Conservation (phyloP, 2,329 filamentous ascomycete genomes). For the Teratosphaeriaceae sp. region DNA sequence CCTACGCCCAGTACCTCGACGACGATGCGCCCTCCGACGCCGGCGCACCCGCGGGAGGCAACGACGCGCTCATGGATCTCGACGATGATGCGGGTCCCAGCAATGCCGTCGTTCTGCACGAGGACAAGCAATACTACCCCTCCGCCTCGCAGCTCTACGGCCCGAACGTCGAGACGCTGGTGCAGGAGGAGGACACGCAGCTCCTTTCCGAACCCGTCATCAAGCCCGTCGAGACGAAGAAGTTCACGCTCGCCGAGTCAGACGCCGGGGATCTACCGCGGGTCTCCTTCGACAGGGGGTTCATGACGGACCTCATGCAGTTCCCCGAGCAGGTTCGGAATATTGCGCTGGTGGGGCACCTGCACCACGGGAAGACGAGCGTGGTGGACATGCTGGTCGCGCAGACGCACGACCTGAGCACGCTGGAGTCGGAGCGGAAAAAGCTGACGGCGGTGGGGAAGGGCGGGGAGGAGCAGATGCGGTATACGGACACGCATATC, state of each 20-base stretch:
- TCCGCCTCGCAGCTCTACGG: constrained; percentile 97
- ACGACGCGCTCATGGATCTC: constrained; percentile 72
- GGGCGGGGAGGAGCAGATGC: constrained; percentile 78
- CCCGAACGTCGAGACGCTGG: constrained; percentile 85
- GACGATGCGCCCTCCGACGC: constrained; percentile 58
- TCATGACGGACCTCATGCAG: constrained; percentile 94
- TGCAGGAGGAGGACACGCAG: constrained; percentile 96
- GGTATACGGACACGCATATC: constrained; percentile 90
- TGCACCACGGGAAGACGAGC: constrained; percentile 96
- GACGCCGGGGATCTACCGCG: constrained; percentile 85
- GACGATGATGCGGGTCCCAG: constrained; percentile 78
- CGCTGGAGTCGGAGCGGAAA: constrained; percentile 56
- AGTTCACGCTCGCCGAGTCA: constrained; percentile 92
- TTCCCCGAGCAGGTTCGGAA: constrained; percentile 93
- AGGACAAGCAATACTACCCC: constrained; percentile 99
- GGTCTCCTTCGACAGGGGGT: constrained; percentile 79
- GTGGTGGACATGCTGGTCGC: constrained; percentile 98
- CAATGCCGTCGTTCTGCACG: constrained; percentile 94
- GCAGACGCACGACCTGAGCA: constrained; percentile 84
- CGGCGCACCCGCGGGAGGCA: constrained; percentile 46
- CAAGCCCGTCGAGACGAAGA: constrained; percentile 87
- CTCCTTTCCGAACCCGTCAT: constrained; percentile 89
- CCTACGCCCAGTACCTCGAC: constrained; percentile 72
- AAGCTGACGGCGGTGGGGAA: constrained; percentile 71
- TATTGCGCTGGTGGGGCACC: constrained; percentile 80